phyloP scores from a whole-genome alignment of 1,139 yeast species.

The Geotrichum fermentans region DNA sequence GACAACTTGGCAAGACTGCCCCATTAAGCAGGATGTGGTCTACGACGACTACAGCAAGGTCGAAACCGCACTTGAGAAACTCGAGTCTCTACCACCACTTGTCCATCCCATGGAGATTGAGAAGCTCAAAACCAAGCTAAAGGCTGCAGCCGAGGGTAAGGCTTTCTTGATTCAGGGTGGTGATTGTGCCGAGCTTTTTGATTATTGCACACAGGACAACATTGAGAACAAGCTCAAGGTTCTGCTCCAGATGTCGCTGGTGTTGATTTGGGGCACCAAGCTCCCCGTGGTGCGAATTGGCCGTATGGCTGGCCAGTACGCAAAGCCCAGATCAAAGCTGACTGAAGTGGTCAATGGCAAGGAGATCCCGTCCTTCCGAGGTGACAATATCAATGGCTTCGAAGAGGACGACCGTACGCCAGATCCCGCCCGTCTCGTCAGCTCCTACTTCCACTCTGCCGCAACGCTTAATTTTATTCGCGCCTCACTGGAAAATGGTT shows the following conservation, averaged over 20 bases:
- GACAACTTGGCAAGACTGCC: conserved; percentile 42
- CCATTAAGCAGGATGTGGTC: conserved; percentile 43
- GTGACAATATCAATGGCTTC: conserved; percentile 44
- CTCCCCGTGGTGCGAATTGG: conserved; percentile 42
- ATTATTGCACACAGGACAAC: conserved; percentile 41
- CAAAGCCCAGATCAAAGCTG: conserved; percentile 43
- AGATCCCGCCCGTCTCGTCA: conserved; percentile 42
- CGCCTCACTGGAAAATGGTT: conserved; percentile 37
- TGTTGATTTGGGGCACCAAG: conserved; percentile 41
- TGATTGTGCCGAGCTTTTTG: conserved; percentile 46
- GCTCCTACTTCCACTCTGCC: conserved; percentile 44
- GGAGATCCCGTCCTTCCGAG: conserved; percentile 42
- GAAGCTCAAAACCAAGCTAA: conserved; percentile 34
- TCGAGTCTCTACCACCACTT: conserved; percentile 42
- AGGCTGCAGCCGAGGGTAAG: conserved; percentile 42
- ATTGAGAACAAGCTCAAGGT: conserved; percentile 44
- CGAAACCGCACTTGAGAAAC: conserved; percentile 40
- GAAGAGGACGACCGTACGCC: conserved; percentile 40
- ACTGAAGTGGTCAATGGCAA: conserved; percentile 42
- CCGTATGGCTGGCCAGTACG: conserved; percentile 46
- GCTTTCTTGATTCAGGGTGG: conserved; percentile 46
- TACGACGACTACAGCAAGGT: conserved; percentile 39
- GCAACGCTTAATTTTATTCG: conserved; percentile 44
- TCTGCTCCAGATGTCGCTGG: conserved; percentile 43
- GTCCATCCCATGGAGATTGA: conserved; percentile 42